Conservation (phyloP, 1,139 yeast genomes). For the Yamadazyma pseudoaaseri region DNA sequence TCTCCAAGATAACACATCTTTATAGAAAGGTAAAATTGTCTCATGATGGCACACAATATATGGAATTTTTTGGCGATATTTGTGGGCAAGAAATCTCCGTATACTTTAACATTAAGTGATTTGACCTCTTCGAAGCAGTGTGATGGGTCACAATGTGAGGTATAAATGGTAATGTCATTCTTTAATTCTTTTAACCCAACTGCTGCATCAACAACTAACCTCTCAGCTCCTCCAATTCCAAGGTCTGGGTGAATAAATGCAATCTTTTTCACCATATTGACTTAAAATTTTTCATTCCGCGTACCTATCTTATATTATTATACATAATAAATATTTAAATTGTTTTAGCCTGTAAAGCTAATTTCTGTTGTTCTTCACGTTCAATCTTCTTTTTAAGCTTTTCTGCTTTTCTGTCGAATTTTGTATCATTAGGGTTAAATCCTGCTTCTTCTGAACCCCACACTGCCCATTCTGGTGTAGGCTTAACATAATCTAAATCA, state of each 20-base stretch:
- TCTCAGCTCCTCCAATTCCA: conserved; percentile 96
- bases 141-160: conserved; percentile 82
- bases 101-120: conserved; percentile 61
- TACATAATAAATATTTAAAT: conserved; percentile 2
- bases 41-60: conserved; percentile 76
- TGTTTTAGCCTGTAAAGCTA: too few relatives aligned
- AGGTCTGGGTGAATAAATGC: conserved; percentile 96
- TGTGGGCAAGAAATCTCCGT: conserved; percentile 84
- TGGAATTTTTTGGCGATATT: conserved; percentile 62
- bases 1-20: conserved; percentile 50
- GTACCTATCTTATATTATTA: not conserved
- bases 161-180: conserved; percentile 67
- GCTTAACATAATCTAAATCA: conserved; percentile 76
- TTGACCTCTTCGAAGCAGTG: conserved; percentile 93
- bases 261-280: conserved; percentile 26
- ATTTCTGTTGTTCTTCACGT: conserved; percentile 39
- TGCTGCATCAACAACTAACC: conserved; percentile 94
- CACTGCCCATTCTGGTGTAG: conserved; percentile 88
- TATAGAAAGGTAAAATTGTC: conserved; percentile 72
- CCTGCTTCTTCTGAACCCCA: conserved; percentile 89
- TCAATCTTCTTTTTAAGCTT: conserved; percentile 46
- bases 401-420: conserved; percentile 67
- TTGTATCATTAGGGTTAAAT: conserved; percentile 81
- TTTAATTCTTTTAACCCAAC: conserved; percentile 74
- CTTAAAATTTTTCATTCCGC: conserved; percentile 3